phyloP scores from a whole-genome alignment of 2,329 filamentous ascomycete genomes.

The Microdochium trichocladiopsis region DNA sequence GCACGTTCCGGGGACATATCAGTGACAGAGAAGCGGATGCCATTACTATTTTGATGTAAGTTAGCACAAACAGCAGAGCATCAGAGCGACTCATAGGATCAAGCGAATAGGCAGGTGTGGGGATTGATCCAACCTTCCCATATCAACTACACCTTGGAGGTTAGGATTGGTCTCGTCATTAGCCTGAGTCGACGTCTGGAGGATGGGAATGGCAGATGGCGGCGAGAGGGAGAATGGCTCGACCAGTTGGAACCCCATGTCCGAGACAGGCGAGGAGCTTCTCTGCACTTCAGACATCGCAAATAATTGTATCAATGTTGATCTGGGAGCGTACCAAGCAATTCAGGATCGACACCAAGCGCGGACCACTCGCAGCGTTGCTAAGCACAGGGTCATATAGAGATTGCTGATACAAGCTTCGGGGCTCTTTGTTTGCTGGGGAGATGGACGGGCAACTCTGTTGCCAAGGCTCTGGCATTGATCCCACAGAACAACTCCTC shows the following conservation, averaged over 20 bases:
- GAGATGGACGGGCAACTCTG: not conserved
- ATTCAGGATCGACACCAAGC: not conserved
- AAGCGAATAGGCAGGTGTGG: not conserved
- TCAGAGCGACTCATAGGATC: not conserved
- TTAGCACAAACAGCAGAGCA: not conserved
- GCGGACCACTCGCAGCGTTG: not conserved
- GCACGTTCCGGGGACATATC: conserved; percentile 31
- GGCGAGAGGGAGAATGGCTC: not conserved
- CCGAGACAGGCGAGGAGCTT: not conserved
- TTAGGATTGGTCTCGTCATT: not conserved
- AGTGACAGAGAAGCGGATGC: conserved; percentile 62
- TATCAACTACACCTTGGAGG: conserved; percentile 24
- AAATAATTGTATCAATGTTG: not conserved
- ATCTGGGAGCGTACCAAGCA: not conserved
- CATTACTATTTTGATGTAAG: conserved; percentile 43
- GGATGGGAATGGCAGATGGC: not conserved
- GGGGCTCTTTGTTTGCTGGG: conserved; percentile 3
- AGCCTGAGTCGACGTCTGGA: not conserved
- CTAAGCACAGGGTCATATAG: not conserved
- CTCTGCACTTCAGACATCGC: not conserved
- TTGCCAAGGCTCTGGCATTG: not conserved
- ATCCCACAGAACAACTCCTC: not conserved
- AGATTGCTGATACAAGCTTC: not conserved
- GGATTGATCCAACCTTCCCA: conserved; percentile 22
- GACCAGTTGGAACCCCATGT: not conserved